Conservation (phyloP, 495 filamentous ascomycete genomes). For the Neurospora sp. region DNA sequence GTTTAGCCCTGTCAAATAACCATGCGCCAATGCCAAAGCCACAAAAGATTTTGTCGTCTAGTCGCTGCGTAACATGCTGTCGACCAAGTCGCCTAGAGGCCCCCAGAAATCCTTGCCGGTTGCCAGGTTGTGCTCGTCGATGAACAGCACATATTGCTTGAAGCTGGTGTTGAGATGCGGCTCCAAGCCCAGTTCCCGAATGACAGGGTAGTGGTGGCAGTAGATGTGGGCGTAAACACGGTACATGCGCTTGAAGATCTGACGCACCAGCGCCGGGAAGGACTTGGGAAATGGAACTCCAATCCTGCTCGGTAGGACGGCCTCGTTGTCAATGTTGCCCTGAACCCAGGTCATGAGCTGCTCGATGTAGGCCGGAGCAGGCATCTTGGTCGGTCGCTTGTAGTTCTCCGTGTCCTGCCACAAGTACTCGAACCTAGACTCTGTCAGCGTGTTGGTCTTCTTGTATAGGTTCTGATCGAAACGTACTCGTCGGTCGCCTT, state of each 20-base stretch:
- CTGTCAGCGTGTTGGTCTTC: conserved; percentile 2
- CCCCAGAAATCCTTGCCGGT: conserved; percentile 97
- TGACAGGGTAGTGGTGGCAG: conserved; percentile 97
- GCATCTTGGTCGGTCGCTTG: conserved; percentile 95
- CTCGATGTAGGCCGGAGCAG: conserved; percentile 93
- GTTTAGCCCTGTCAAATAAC: neutral
- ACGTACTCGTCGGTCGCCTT: conserved; percentile 95
- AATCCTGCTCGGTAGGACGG: conserved; percentile 86
- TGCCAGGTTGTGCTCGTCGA: conserved; percentile 81
- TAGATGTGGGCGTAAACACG: conserved; percentile 99
- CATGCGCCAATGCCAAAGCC: neutral
- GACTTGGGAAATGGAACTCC: conserved; percentile 92
- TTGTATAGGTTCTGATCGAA: neutral
- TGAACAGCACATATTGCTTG: conserved; percentile 97
- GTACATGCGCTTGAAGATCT: conserved; percentile 97
- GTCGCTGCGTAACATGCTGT: conserved; percentile 93
- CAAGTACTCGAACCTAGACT: conserved; percentile 81
- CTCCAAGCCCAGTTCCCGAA: conserved; percentile 89
- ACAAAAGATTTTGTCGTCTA: conserved; percentile 21
- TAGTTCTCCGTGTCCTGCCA: conserved; percentile 94
- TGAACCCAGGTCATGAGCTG: conserved; percentile 96
- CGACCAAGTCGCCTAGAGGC: conserved; percentile 90
- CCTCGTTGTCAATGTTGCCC: conserved; percentile 88
- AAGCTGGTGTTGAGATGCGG: conserved; percentile 98
- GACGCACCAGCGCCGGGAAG: conserved; percentile 75